Conservation (phyloP, 352 stramenopile species). For the Sclerospora graminicola region DNA sequence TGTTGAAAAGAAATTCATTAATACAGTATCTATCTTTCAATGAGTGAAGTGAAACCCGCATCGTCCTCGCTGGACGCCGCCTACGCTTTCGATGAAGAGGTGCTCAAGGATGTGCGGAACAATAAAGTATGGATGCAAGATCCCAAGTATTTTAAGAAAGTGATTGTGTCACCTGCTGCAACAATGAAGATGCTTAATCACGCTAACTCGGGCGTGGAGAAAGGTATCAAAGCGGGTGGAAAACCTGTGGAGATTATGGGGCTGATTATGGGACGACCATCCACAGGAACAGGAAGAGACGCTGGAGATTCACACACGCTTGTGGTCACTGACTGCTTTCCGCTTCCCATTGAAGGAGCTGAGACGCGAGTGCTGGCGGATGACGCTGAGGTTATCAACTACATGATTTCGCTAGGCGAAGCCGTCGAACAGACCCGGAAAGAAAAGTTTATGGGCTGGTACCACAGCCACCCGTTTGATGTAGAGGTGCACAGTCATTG, state of each 20-base stretch:
- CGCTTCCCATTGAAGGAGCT: slow-evolving; percentile 94
- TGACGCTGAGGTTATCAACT: slow-evolving; percentile 96
- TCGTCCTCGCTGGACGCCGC: slow-evolving; percentile 45
- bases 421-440: slow-evolving; percentile 90
- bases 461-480: slow-evolving; percentile 99
- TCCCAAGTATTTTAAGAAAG: slow-evolving; percentile 93
- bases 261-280: slow-evolving; percentile 92
- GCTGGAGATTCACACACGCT: slow-evolving; percentile 86
- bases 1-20: too few species aligned
- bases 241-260: slow-evolving; percentile 99
- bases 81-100: slow-evolving; percentile 77
- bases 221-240: slow-evolving; percentile 91
- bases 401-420: slow-evolving; percentile 98
- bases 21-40: slow-evolving; percentile 1
- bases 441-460: slow-evolving; percentile 99
- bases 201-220: slow-evolving; percentile 96
- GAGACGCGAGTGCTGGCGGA: slow-evolving; percentile 95
- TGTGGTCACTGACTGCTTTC: slow-evolving; percentile 97
- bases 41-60: slow-evolving; percentile 2
- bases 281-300: slow-evolving; percentile 75
- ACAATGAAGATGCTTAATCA: slow-evolving; percentile 98
- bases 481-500: slow-evolving; percentile 94
- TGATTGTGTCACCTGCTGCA: slow-evolving; percentile 89
- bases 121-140: slow-evolving; percentile 88
- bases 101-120: slow-evolving; percentile 76